Evolutionary conservation across 345 rosid genomes (phyloP).

Genomic region (Gossypium arboreum): DNA sequence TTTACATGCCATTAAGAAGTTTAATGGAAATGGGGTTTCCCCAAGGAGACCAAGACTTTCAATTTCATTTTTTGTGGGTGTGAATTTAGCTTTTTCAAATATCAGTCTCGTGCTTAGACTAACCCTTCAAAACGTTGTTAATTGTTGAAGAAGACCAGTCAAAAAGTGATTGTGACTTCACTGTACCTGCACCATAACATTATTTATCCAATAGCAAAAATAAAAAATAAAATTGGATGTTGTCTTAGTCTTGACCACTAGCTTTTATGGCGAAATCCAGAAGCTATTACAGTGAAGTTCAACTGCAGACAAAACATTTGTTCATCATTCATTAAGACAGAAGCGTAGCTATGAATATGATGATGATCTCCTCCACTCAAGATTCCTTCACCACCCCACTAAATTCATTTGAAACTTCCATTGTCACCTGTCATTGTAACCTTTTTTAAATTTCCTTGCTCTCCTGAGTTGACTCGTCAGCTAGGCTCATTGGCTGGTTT

Average conservation of each 20-base stretch:
- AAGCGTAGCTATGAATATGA: neutral
- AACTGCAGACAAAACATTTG: neutral
- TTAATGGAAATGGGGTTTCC: neutral
- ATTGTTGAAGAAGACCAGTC: slow-evolving; percentile 1
- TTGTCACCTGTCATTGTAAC: neutral
- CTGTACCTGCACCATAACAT: too few species aligned
- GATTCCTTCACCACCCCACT: neutral
- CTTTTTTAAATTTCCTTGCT: too few species aligned
- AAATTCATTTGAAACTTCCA: neutral
- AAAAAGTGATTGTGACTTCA: slow-evolving; percentile 13
- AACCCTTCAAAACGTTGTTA: slow-evolving; percentile 8
- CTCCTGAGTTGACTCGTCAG: too few species aligned
- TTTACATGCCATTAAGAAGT: neutral
- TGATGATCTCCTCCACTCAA: neutral
- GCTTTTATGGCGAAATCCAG: neutral
- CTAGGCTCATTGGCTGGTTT: too few species aligned
- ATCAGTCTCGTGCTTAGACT: slow-evolving; percentile 8
- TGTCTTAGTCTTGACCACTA: neutral
- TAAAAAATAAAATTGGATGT: too few species aligned
- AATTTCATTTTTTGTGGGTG: neutral
- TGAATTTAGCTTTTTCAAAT: neutral
- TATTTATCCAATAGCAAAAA: too few species aligned
- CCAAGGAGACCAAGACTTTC: neutral
- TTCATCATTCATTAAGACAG: neutral
- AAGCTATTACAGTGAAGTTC: neutral